These are phyloP conservation scores for Cyclotella kingstonii DNA, from an alignment of 108 stramenopile genomes.

Conservation along the genomic window DNA sequence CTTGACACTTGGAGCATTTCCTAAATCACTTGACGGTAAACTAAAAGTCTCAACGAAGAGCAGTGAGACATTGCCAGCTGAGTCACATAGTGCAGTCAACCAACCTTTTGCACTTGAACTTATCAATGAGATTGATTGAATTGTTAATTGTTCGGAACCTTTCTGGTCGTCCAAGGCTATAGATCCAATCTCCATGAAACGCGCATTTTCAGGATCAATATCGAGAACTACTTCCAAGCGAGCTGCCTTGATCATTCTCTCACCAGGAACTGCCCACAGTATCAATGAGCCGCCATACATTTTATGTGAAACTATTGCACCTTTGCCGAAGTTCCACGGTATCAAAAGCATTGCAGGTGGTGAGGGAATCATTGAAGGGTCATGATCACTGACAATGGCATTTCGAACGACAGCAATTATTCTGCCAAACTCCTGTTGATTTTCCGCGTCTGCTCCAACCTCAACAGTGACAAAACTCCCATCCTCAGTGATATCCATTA, in stretches of 20 bases:
- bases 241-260: slow-evolving; percentile 44
- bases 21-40: neutral
- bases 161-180: slow-evolving; percentile 22
- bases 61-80: slow-evolving; percentile 37
- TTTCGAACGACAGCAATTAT: slow-evolving; percentile 58
- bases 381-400: slow-evolving; percentile 20
- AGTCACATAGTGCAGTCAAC: slow-evolving; percentile 49
- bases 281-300: slow-evolving; percentile 58
- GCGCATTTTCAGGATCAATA: slow-evolving; percentile 54
- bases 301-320: slow-evolving; percentile 33
- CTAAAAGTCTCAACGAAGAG: slow-evolving; percentile 42
- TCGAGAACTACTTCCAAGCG: slow-evolving; percentile 52
- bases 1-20: slow-evolving; percentile 3
- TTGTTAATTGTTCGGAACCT: slow-evolving; percentile 14
- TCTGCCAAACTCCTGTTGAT: slow-evolving; percentile 72
- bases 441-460: slow-evolving; percentile 55
- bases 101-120: slow-evolving; percentile 37
- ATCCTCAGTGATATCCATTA: slow-evolving; percentile 5
- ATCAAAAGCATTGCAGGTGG: slow-evolving; percentile 44
- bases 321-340: slow-evolving; percentile 59
- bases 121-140: slow-evolving; percentile 47
- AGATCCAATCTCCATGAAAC: slow-evolving; percentile 43
- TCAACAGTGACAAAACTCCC: slow-evolving; percentile 49
- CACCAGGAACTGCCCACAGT: slow-evolving; percentile 44
- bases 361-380: slow-evolving; percentile 3